Evolutionary conservation across 2,329 filamentous ascomycete species (phyloP).

Genomic region (Diaporthe sp.): DNA sequence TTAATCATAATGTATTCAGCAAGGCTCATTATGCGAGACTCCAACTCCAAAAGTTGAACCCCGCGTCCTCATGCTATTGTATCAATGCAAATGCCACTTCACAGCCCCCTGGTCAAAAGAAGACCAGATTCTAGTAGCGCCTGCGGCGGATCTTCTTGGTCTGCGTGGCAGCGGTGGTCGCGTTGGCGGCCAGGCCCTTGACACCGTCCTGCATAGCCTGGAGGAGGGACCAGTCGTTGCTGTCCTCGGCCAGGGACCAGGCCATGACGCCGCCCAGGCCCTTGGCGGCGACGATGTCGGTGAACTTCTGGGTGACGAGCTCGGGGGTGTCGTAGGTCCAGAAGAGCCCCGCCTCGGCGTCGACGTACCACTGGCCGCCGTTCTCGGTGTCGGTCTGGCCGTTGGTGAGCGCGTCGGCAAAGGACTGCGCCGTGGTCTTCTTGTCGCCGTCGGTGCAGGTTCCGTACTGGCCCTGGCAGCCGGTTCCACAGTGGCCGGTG

Average conservation of each 20-base stretch:
- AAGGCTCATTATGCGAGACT: constrained; percentile 21
- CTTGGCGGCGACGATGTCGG: constrained; percentile 56
- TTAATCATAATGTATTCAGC: constrained; percentile 4
- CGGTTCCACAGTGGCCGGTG: constrained; percentile 42
- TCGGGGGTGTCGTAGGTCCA: constrained; percentile 69
- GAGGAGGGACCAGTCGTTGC: constrained; percentile 57
- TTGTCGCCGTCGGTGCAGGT: constrained; percentile 35
- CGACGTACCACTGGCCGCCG: constrained; percentile 69
- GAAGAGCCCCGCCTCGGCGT: constrained; percentile 59
- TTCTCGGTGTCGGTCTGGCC: constrained; percentile 60
- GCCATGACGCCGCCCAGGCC: constrained; percentile 65
- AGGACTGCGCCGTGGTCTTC: constrained; percentile 49
- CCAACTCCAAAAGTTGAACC: not conserved
- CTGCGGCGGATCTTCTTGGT: constrained; percentile 27
- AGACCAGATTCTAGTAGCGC: constrained; percentile 16
- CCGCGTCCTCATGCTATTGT: not conserved
- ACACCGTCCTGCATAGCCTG: constrained; percentile 55
- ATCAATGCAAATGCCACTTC: not conserved
- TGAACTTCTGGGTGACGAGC: constrained; percentile 63
- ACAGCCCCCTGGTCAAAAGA: not conserved
- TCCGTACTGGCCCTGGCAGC: constrained; percentile 45
- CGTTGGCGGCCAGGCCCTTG: constrained; percentile 32
- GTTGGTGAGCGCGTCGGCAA: constrained; percentile 56
- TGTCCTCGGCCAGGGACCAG: constrained; percentile 67
- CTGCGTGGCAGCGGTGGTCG: not conserved